Evolutionary conservation across 345 rosid species (phyloP), one percentile per base, ranked within the genome.

Genomic region (Psidium guajava): DNA sequence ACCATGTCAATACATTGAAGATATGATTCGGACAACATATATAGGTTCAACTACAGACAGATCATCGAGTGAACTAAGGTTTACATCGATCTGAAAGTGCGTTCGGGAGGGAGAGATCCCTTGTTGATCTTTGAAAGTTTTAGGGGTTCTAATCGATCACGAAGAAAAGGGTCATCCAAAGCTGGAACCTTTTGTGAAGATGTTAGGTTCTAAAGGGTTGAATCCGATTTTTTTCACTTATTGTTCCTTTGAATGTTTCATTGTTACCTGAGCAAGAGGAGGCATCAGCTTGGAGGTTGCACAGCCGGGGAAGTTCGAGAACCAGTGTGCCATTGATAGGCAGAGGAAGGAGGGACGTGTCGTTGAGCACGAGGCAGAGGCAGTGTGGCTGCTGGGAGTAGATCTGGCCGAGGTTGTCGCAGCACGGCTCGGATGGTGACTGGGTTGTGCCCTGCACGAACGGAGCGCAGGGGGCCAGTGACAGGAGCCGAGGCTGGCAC

Each of bases 271-370:
- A 69, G 40, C 98, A 95, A 86, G 86, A n/a, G 58, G 95, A 90
- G 84, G 81, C 83, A 85, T 91, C 86, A 12, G 88, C 88, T 52
- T 83, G 90, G 87, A 94, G 88, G 64, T 82, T 82, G 87, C 98
- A 96, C 85, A 92, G 93, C 5, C 28, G 85, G 58, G 98, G 95
- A 57, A 96, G 90, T 87, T 92, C 89, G 69, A 90, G 85, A 32
- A 98, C 95, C 18, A 94, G 91, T 11, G 97, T 93, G 82, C 86
- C 87, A 88, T 95, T 95, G 50, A 96, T 89, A 14, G 98, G 97
- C 84, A 92, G 89, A 80, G 92, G 90, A 36, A 88, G 57, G 36
- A 92, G 56, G 82, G 88, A 74, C 53, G 95, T 88, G 87, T 89
- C 89, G 82, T 92, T 93, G 85, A 95, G 93, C 82, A 96, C 85